These are phyloP conservation scores for Aspergillus texensis DNA, from an alignment of 2,329 filamentous ascomycete species.

Conservation along the genomic window DNA sequence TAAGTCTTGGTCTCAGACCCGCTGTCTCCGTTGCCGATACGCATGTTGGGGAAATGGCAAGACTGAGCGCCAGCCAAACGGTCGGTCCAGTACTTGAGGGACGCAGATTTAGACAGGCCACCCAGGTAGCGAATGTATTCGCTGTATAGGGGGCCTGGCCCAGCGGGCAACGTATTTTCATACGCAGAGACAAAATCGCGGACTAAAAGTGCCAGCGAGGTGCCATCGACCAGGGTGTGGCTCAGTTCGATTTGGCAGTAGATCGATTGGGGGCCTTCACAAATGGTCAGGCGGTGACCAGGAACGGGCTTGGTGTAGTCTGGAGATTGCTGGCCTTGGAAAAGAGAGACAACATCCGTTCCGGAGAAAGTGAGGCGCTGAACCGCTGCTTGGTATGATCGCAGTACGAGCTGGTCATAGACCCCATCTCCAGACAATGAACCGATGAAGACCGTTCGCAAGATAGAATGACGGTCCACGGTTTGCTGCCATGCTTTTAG, in stretches of 20 bases:
- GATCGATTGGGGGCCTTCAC: not conserved
- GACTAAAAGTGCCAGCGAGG: slow-evolving; percentile 10
- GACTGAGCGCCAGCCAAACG: not conserved
- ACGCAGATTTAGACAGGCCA: not conserved
- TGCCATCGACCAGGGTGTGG: slow-evolving; percentile 22
- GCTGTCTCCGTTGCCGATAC: not conserved
- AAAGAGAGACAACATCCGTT: not conserved
- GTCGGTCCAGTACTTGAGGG: not conserved
- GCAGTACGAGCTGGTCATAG: not conserved
- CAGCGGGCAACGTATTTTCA: not conserved
- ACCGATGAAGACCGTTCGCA: slow-evolving; percentile 20
- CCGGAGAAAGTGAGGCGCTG: not conserved
- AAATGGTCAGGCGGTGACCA: not conserved
- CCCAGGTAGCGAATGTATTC: slow-evolving; percentile 9
- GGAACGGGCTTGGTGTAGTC: not conserved
- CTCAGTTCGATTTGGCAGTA: slow-evolving; percentile 18
- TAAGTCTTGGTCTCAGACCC: not conserved
- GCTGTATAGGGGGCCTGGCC: not conserved
- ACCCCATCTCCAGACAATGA: not conserved
- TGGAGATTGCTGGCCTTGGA: not conserved
- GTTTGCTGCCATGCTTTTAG: slow-evolving; percentile 14
- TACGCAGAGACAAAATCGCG: slow-evolving; percentile 16
- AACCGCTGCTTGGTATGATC: not conserved
- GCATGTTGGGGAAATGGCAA: not conserved
- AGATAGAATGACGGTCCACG: slow-evolving; percentile 16